Base-by-base conservation (phyloP, 2,329 filamentous ascomycete species). In the Venturia asperata region DNA sequence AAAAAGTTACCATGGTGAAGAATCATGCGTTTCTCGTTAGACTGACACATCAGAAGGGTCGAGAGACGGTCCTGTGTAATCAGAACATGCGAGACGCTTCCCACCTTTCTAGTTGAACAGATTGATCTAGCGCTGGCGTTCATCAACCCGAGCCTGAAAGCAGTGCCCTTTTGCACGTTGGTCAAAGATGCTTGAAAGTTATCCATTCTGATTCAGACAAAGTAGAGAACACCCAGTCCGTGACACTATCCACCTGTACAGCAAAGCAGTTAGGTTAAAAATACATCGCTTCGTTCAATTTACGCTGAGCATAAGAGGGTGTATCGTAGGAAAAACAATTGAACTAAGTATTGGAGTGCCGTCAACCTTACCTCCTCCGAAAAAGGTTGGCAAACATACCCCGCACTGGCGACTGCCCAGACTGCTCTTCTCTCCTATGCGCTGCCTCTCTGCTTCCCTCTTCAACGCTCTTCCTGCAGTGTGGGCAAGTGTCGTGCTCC, bases 401-500 rank as follows among this genome's bases (percentile, higher is more conserved):
- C 15, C 21, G 47, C 3, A 27, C 3, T 27, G 47, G 24, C 24
- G 47, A 52, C 21, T 27, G 47, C 11, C 47, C 27, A 17, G 21
- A 10, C 10, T 3, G 21, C 21, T 49, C 45, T 10, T 21, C 21
- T 1, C 10, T 21, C 47, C 47, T 24, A 10, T 52, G 47, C 21
- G 10, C 47, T 15, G 47, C 47, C 11, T 27, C 47, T 52, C 47
- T 52, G 2, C 10, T 13, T 52, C 55, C 39, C 27, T 67, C 62
- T 37, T 60, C 43, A 67, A 82, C 81, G 15, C 80, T 76, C 68
- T 79, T 83, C 47, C 90, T 83, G 72, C 90, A 93, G 64, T 92
- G 88, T 1, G 93, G 93, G 71, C 93, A 97, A 0, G 92, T 96
- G 71, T 97, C 92, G 75, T 97, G 92, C 75, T 96, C 90, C 70